Conservation (phyloP, 2,329 filamentous ascomycete genomes). For the Thelonectria blattea region DNA sequence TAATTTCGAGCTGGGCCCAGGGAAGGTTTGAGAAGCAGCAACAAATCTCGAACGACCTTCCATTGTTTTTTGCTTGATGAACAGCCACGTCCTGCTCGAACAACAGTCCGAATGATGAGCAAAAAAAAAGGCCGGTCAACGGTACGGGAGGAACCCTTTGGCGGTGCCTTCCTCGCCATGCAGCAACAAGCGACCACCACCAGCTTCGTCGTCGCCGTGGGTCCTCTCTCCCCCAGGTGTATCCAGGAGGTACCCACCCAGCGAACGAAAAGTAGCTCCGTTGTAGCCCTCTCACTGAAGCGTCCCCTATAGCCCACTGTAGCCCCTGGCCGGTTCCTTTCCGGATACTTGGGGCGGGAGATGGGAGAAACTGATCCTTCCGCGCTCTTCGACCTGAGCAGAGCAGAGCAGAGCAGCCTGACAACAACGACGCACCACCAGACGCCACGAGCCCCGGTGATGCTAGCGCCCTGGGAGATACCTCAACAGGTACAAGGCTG, state of each 20-base stretch:
- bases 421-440: constrained; percentile 34
- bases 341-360: constrained; percentile 15
- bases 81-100: background rate
- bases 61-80: constrained; percentile 7
- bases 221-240: constrained; percentile 20
- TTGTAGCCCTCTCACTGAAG: constrained; percentile 23
- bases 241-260: constrained; percentile 12
- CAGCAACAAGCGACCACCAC: constrained; percentile 29
- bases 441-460: constrained; percentile 36
- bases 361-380: constrained; percentile 8
- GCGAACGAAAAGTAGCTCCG: constrained; percentile 15
- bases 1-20: constrained; percentile 20
- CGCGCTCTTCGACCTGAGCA: constrained; percentile 10
- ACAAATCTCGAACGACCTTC: constrained; percentile 1
- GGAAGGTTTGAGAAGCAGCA: constrained; percentile 16
- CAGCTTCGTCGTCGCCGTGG: constrained; percentile 25
- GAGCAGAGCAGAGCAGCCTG: background rate
- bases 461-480: constrained; percentile 28
- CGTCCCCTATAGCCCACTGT: constrained; percentile 6
- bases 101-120: constrained; percentile 11
- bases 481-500: constrained; percentile 14
- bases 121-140: constrained; percentile 30
- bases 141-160: constrained; percentile 39
- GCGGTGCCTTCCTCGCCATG: constrained; percentile 34
- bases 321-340: constrained; percentile 4